These are phyloP conservation scores for Diaporthe ilicicola DNA, from an alignment of 2,329 filamentous ascomycete genomes.

Conservation along the genomic window DNA sequence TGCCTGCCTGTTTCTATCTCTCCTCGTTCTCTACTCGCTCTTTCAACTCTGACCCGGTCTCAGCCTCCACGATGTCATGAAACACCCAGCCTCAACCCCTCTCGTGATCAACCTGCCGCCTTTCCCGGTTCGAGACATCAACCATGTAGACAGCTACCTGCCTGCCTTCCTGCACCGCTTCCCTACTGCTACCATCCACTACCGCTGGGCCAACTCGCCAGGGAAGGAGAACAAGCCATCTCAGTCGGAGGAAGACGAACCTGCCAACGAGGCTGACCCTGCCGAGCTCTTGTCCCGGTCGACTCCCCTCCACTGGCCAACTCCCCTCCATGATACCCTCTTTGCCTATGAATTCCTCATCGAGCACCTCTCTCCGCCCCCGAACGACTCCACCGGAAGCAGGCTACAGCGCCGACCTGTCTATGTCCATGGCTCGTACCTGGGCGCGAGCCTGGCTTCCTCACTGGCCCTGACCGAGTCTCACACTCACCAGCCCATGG, in stretches of 20 bases:
- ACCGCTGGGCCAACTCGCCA: constrained; percentile 58
- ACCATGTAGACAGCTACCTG: constrained; percentile 40
- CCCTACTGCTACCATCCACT: constrained; percentile 65
- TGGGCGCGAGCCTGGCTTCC: constrained; percentile 65
- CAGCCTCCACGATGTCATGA: constrained; percentile 59
- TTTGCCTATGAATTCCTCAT: constrained; percentile 64
- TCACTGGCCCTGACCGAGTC: constrained; percentile 67
- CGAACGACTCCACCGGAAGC: constrained; percentile 21
- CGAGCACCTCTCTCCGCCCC: constrained; percentile 51
- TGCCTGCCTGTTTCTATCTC: neutral
- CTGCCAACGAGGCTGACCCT: neutral
- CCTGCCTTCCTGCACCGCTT: constrained; percentile 52
- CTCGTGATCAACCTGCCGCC: constrained; percentile 66
- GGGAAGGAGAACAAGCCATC: neutral
- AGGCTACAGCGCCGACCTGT: constrained; percentile 47
- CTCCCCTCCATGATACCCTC: constrained; percentile 63
- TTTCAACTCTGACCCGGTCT: constrained; percentile 10
- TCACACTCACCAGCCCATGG: constrained; percentile 51
- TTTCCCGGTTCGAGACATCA: constrained; percentile 45
- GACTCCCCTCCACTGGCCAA: constrained; percentile 57
- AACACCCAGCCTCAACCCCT: constrained; percentile 49
- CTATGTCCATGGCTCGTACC: constrained; percentile 64
- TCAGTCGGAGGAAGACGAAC: neutral
- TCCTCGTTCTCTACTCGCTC: constrained; percentile 29
- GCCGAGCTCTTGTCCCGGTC: neutral